Evolutionary conservation across 2,329 filamentous ascomycete species (phyloP).

Genomic region (Ceratocystis smalleyi): DNA sequence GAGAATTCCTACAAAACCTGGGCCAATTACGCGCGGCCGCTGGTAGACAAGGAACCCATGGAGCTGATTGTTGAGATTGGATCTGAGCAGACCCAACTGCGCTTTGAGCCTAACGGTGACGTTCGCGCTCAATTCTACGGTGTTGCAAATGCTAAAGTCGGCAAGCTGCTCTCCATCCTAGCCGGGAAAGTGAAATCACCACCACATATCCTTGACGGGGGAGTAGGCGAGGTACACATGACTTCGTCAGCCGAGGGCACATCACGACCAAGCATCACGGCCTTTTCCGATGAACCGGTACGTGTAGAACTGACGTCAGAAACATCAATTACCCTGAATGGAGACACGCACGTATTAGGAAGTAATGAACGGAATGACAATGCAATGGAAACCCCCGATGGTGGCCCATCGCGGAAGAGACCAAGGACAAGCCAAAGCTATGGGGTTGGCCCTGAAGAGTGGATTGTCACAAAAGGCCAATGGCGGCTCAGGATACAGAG

Average conservation of each 20-base stretch:
- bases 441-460: constrained; percentile 26
- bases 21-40: constrained; percentile 72
- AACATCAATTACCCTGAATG: constrained; percentile 44
- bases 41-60: constrained; percentile 50
- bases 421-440: constrained; percentile 11
- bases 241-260: not conserved
- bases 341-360: constrained; percentile 29
- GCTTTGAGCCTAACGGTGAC: constrained; percentile 27
- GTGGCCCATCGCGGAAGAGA: constrained; percentile 17
- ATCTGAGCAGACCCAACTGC: constrained; percentile 45
- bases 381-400: constrained; percentile 21
- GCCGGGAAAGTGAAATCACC: constrained; percentile 62
- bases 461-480: constrained; percentile 53
- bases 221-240: not conserved
- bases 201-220: constrained; percentile 15
- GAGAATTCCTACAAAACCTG: constrained; percentile 29
- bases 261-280: constrained; percentile 29
- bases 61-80: constrained; percentile 73
- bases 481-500: constrained; percentile 55
- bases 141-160: constrained; percentile 52
- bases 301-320: constrained; percentile 45
- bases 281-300: constrained; percentile 54
- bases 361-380: constrained; percentile 18
- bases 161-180: constrained; percentile 64
- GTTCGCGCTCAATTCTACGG: constrained; percentile 58